Evolutionary conservation across 345 rosid genomes (phyloP), one percentile per base, ranked within the genome.

Genomic region (Theobroma cacao): DNA sequence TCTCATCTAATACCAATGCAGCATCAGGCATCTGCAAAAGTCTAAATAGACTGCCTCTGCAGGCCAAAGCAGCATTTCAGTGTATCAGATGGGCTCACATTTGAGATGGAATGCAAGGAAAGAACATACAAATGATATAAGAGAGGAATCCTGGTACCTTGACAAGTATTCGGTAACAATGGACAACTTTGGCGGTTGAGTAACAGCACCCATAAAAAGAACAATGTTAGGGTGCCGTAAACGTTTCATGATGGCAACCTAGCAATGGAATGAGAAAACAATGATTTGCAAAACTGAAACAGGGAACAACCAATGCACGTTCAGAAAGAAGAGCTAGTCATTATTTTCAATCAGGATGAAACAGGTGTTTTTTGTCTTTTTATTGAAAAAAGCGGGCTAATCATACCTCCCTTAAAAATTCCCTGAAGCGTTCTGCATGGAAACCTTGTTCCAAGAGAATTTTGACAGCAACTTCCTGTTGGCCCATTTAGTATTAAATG

Each of bases 401-500:
- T n/a, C 75, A 28, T 68, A 86, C 91, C 91, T 88, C 91, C 79
- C 85, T 78, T 67, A 88, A 56, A 78, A 88, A 86, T 63, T 88
- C 91, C 76, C 78, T 71, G 45, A 80, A 80, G 66, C 75, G 84
- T 47, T 86, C 88, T 30, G 80, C 79, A 67, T 61, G 88, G 67
- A 86, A 86, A 53, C 85, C 88, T 75, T 88, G 91, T 79, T 84
- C 91, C 83, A 80, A 73, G 43, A 88, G 89, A 81, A 86, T 82
- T 83, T 88, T 88, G 81, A 88, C 91, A 70, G 91, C 91, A 85
- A 86, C 91, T 80, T 88, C 91, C 91, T 88, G 69, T 67, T 77
- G 48, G 59, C 67, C 36, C 81, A 18, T 58, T 56, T 77, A 48
- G 40, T 34, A 60, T 77, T n/a, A 60, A 80, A 60, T 31, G 61